Evolutionary conservation across 257 asterid species (phyloP), one percentile per base, ranked within the genome.

Genomic region (Solanum clarkiae): DNA sequence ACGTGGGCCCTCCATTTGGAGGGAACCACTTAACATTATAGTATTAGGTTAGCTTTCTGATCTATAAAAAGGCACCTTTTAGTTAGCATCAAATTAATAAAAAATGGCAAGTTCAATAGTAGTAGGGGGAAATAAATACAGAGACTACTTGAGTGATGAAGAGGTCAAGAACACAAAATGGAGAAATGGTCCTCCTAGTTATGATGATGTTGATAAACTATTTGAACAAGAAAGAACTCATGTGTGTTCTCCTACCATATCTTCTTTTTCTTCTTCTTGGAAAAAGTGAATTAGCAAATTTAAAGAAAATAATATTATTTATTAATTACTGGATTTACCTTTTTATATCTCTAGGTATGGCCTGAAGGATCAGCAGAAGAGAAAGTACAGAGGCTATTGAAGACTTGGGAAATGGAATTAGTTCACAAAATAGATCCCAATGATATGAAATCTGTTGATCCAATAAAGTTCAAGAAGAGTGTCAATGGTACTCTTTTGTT

Each of bases 171-270:
- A 83, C 85, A 93, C 93, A 42, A 85, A 87, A 66, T 95, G 98
- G 98, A 88, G 14, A 1, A 80, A 40, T 80, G 97, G 95, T 4
- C 94, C 94, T 84, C 98, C 98, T 6, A 91, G 88, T 72, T 95
- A 95, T 89, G 97, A 91, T 87, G 92, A 60, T 36, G 96, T 93
- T 2, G 85, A 94, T 85, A 88, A 94, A 91, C 91, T 95, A 71
- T 95, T 95, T 83, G 98, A 94, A 88, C 89, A 94, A 86, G 97
- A 94, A 57, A 86, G 94, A 87, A 93, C 97, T 82, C 92, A 91
- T 6, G 98, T 94, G 88, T 62, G 72, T 22, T 54, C 53, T 47
- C 59, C 22, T 20, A 36, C 40, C 6, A 36, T 36, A 36, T 32
- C 40, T 32, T 36, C 4, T 36, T 36, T 0, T 36, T 36, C 5